Base-by-base conservation (phyloP, 148 eudicot species). In the Rhododendron mucronatum region DNA sequence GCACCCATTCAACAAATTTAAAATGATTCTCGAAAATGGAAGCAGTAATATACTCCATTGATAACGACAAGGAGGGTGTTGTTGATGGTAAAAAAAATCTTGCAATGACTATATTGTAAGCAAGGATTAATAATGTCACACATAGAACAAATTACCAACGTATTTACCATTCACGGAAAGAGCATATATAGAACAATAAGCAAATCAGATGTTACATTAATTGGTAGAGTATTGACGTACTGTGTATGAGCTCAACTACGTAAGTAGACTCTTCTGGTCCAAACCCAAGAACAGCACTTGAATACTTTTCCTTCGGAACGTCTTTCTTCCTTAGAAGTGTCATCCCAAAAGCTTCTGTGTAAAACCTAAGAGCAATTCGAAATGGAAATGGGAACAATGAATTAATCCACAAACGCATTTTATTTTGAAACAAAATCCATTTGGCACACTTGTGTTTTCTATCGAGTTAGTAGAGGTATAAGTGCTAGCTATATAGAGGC, bases 261-360 rank as follows among this genome's bases (percentile, higher is more conserved):
- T 95, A 96, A 81, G 93, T 83, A 80, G 97, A 89, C 53, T 92
- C 92, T 85, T 96, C 99, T 4, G 96, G 93, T 55, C 98, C 99
- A 89, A 93, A 96, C 86, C 98, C 99, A 75, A 96, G 94, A 87
- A 96, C 95, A 48, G 98, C 99, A 87, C 95, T 96, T 15, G 98
- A 84, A 85, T 95, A 96, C 67, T 95, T 95, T 87, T 96, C 97
- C 85, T 95, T 95, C 16, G 99, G 97, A 84, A 96, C 35, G 81
- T 96, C 99, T 44, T 95, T 91, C 85, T 95, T 82, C 92, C 98
- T 94, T 90, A 96, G 90, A 74, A 96, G 89, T 88, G 94, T 94
- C 98, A 95, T 95, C 74, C 97, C 99, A 65, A 96, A 91, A 86
- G 96, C 91, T 88, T 96, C 98, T 18, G 96, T 96, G 90, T 96